phyloP scores from a whole-genome alignment of 1,139 yeast species.

The Geotrichum fermentans region DNA sequence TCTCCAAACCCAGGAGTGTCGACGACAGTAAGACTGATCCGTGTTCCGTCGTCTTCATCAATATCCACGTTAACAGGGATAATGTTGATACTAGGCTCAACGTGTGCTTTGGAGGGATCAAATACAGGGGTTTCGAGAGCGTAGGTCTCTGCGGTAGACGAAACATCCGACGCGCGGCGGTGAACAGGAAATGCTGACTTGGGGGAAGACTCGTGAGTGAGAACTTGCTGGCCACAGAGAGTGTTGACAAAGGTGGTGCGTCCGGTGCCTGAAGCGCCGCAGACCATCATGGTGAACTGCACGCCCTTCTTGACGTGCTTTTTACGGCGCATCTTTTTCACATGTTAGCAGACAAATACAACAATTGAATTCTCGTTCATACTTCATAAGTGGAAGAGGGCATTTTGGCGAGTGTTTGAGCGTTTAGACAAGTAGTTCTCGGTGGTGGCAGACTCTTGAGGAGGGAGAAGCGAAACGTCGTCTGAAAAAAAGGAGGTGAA shows the following conservation, averaged over 20 bases:
- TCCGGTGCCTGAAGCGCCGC: conserved; percentile 72
- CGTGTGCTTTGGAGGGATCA: conserved; percentile 44
- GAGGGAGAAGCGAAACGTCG: background rate
- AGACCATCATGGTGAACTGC: conserved; percentile 71
- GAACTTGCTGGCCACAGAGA: conserved; percentile 79
- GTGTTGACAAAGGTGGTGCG: conserved; percentile 76
- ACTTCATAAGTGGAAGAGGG: conserved; percentile 10
- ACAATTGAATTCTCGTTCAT: background rate
- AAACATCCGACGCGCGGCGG: conserved; percentile 8
- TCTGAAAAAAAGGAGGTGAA: background rate
- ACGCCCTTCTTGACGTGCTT: conserved; percentile 80
- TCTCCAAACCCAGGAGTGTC: conserved; percentile 87
- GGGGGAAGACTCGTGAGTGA: conserved; percentile 31
- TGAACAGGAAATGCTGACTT: background rate
- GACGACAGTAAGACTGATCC: conserved; percentile 47
- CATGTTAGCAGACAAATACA: background rate
- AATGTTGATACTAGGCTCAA: conserved; percentile 49
- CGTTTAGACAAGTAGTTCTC: too few relatives aligned
- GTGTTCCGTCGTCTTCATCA: conserved; percentile 36
- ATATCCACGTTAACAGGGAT: conserved; percentile 45
- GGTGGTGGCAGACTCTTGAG: too few relatives aligned
- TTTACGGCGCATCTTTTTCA: conserved; percentile 45
- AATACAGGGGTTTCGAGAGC: conserved; percentile 9
- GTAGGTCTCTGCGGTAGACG: conserved; percentile 7
- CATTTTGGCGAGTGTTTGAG: background rate